These are phyloP conservation scores for Krasilnikovozyma curviuscula DNA, from an alignment of 768 basidiomycete species.

Conservation along the genomic window DNA sequence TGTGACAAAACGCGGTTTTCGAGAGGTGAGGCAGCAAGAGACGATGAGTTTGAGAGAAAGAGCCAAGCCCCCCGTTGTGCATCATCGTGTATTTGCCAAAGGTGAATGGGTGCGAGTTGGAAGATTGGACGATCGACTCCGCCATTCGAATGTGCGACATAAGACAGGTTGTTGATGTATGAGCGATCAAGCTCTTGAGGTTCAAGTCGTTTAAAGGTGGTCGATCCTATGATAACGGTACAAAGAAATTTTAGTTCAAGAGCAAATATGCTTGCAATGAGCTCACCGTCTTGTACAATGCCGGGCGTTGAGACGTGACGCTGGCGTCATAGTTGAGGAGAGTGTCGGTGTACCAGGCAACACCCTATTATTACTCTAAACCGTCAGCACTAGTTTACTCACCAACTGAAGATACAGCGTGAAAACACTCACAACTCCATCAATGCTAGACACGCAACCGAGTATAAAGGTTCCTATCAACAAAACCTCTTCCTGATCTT, in stretches of 20 bases:
- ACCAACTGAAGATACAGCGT: no score
- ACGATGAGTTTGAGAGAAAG: slow-evolving; percentile 15
- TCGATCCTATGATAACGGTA: slow-evolving; percentile 6
- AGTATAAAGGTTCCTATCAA: neutral
- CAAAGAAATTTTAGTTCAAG: neutral
- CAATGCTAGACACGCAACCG: neutral
- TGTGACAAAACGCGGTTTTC: neutral
- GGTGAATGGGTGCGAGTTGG: slow-evolving; percentile 22
- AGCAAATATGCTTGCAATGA: no score
- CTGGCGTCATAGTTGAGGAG: neutral
- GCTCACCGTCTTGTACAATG: neutral
- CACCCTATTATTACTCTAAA: no score
- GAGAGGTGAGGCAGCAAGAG: neutral
- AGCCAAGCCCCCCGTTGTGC: slow-evolving; percentile 24
- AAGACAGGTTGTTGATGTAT: slow-evolving; percentile 18
- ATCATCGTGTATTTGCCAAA: slow-evolving; percentile 23
- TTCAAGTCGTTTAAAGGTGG: slow-evolving; percentile 21
- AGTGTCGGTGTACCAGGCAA: neutral
- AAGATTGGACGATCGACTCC: slow-evolving; percentile 17
- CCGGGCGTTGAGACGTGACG: neutral
- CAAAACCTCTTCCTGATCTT: neutral
- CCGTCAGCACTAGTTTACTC: no score
- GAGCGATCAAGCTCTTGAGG: slow-evolving; percentile 18
- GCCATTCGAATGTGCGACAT: slow-evolving; percentile 26
- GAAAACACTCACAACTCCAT: slow-evolving; percentile 3